Conservation (phyloP, 2,329 filamentous ascomycete species). For the Penicillium capsulatum region DNA sequence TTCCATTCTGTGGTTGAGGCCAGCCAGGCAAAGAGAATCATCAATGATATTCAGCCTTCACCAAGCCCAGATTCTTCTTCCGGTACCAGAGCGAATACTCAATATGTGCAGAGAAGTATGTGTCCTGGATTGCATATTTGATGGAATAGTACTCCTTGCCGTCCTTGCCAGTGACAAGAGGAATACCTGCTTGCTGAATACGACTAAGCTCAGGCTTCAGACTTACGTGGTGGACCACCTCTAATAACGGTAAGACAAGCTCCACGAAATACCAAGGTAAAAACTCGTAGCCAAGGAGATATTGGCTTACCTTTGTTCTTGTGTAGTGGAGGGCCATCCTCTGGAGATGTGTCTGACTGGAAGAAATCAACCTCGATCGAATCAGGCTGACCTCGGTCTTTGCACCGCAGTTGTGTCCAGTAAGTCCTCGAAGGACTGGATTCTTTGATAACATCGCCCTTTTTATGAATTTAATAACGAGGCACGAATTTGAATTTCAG, state of each 20-base stretch:
- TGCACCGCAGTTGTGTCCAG: not conserved
- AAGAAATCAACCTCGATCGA: too few species aligned
- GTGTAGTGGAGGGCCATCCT: too few species aligned
- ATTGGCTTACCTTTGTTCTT: too few species aligned
- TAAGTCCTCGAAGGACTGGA: conserved; percentile 4
- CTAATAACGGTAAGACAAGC: too few species aligned
- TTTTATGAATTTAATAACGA: not conserved
- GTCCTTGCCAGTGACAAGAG: conserved; percentile 10
- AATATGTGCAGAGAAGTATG: conserved; percentile 20
- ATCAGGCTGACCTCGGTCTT: not conserved
- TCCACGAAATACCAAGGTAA: too few species aligned
- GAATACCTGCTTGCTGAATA: conserved; percentile 9
- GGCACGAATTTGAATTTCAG: not conserved
- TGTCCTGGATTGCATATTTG: conserved; percentile 15
- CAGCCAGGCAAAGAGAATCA: not conserved
- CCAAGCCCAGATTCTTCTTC: conserved; percentile 15
- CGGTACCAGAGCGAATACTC: conserved; percentile 21
- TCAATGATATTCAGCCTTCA: conserved; percentile 21
- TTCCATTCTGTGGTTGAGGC: not conserved
- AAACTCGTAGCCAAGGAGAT: too few species aligned
- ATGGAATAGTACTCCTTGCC: conserved; percentile 11
- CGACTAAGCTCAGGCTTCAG: conserved; percentile 13
- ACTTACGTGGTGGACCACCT: conserved; percentile 15
- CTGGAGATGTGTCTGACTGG: too few species aligned
- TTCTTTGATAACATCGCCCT: conserved; percentile 13